Base-by-base conservation (phyloP, 2,329 filamentous ascomycete genomes). In the Aspergillus felis region DNA sequence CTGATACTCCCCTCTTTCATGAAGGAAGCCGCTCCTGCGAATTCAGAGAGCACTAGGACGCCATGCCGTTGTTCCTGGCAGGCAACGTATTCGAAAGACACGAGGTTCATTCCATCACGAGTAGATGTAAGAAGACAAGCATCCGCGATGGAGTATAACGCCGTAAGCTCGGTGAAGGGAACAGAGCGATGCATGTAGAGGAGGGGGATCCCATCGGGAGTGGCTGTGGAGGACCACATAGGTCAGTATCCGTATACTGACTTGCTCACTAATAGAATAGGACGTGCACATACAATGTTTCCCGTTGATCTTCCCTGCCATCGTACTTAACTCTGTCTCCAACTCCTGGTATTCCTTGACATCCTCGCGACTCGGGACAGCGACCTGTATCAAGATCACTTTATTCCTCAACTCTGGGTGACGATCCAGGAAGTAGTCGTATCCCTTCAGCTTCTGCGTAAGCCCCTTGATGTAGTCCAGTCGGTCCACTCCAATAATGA, bases 381-480 rank as follows among this genome's bases (percentile, higher is more conserved):
- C 93, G 20, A 97, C 91, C 73, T 97, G 93, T 0, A 97, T 91
- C 12, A 97, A 82, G 3, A 96, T 90, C 14, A 97, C 91, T 74
- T 95, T 94, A 64, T 92, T 91, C 59, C 94, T 90, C 88, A 92
- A 92, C 70, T 97, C 92, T 0, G 92, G 92, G 66, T 97, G 89
- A 67, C 96, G 90, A 0, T 90, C 92, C 49, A 97, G 79, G 78
- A 97, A 96, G 3, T 94, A 87, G 72, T 97, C 92, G 51, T 96
- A 87, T 0, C 92, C 92, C 68, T 95, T 91, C 5, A 97, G 80
- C 73, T 97, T 97, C 76, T 96, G 92, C 0, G 91, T 91, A 7
- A 97, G 90, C 57, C 93, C 92, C 77, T 97, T 97, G 84, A 96
- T 96, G 74, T 97, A 96, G 75, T 97, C 92, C 50, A 97, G 82